Base-by-base conservation (phyloP, 768 basidiomycete species). In the Mrakia gelida region DNA sequence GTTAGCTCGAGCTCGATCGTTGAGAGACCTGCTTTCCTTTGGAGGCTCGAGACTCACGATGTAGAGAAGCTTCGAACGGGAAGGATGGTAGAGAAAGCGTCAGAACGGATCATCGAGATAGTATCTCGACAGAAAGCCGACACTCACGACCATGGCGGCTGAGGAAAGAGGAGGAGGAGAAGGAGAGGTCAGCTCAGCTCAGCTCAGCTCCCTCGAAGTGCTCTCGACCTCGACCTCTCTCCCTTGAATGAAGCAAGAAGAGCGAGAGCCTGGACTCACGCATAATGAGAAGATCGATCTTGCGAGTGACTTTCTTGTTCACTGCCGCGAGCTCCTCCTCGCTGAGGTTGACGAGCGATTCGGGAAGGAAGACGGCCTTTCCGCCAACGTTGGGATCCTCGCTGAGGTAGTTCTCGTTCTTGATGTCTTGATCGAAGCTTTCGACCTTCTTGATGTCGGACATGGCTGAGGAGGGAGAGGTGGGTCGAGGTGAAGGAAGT, bases 261-360 rank as follows among this genome's bases (percentile, higher is more conserved):
- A 38, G 38, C 3, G 3, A 38, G 8, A 38, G 38, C 38, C 38
- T 77, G 56, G 81, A 65, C 26, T 75, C 77, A 3, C 81, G 82
- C 82, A 84, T 82, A n/a, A 84, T 76, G 9, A 82, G 73, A 30
- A 81, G 74, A 73, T 83, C 83, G 56, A 84, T 75, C 76, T 82
- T 83, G 59, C 79, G 38, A 23, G 81, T 82, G 2, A 80, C 75
- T 6, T 45, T 75, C 74, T 81, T 82, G 68, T 81, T 80, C 43
- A 83, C 71, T 5, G 23, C 76, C 1, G 59, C 80, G 30, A 80
- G 80, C 78, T 84, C 82, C 32, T 82, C 82, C 6, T 76, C 77
- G 21, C 78, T 75, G 28, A 84, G 70, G 9, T 80, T 80, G n/a
- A 63, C 49, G 21, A 84, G 78, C 26, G 80, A 79, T 9, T 75